Evolutionary conservation across 139 green algal species (phyloP).

Genomic region (Chlorella sorokiniana): DNA sequence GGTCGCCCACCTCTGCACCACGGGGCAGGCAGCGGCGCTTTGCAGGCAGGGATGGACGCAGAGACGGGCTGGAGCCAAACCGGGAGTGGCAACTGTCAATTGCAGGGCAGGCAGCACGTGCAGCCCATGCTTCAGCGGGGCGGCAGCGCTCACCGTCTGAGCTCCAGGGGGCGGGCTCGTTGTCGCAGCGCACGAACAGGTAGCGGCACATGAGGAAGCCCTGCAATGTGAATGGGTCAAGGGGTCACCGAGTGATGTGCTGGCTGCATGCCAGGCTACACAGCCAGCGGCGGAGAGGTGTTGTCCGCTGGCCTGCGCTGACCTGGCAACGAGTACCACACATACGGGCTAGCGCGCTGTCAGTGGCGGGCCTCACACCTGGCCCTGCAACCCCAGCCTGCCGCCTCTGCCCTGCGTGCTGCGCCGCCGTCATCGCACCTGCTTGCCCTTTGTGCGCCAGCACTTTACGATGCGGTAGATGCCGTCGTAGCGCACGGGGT

Average conservation of each 20-base stretch:
- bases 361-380: too few species aligned
- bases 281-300: too few species aligned
- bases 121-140: not conserved
- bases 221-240: slow-evolving; percentile 27
- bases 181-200: slow-evolving; percentile 95
- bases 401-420: too few species aligned
- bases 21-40: not conserved
- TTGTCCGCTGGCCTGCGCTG: too few species aligned
- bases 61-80: too few species aligned
- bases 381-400: too few species aligned
- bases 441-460: slow-evolving; percentile 82
- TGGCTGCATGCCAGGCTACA: not conserved
- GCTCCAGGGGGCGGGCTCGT: slow-evolving; percentile 89
- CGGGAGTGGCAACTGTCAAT: too few species aligned
- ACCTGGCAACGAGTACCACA: too few species aligned
- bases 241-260: not conserved
- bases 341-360: too few species aligned
- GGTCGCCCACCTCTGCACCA: slow-evolving; percentile 40
- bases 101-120: too few species aligned
- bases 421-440: not conserved
- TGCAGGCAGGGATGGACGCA: not conserved
- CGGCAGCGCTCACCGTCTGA: slow-evolving; percentile 48
- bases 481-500: slow-evolving; percentile 91
- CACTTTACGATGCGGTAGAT: slow-evolving; percentile 91
- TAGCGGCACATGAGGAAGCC: slow-evolving; percentile 88